These are phyloP conservation scores for Tetraselmis striata DNA, from an alignment of 139 green algal genomes.

Conservation along the genomic window DNA sequence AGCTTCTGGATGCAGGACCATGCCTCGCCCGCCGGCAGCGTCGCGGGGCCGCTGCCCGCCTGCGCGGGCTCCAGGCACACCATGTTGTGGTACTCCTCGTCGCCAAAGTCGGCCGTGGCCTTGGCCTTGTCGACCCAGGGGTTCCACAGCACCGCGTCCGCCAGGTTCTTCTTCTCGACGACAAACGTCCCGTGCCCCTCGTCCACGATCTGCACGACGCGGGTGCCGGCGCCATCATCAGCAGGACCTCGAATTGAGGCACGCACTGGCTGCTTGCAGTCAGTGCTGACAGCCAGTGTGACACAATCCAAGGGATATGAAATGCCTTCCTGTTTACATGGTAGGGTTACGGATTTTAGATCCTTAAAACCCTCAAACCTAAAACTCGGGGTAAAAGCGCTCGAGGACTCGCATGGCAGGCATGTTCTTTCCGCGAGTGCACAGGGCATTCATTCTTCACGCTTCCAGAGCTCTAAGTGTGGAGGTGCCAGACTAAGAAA, in stretches of 20 bases:
- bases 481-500: no score
- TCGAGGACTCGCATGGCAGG: no score
- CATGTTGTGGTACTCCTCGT: conserved; percentile 70
- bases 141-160: conserved; percentile 78
- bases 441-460: no score
- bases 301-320: no score
- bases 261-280: background rate
- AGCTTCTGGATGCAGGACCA: conserved; percentile 49
- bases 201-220: conserved; percentile 41
- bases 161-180: conserved; percentile 49
- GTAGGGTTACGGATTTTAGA: no score
- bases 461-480: no score
- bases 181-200: conserved; percentile 16
- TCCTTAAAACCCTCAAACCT: no score
- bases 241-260: background rate
- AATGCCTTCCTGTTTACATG: no score
- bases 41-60: conserved; percentile 43
- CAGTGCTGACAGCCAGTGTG: no score
- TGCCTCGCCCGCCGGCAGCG: conserved; percentile 29
- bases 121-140: conserved; percentile 61
- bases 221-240: no score
- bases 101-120: conserved; percentile 63
- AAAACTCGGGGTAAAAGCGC: no score
- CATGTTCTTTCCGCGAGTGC: no score
- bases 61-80: conserved; percentile 67